These are phyloP conservation scores for Russula foetens DNA, from an alignment of 768 basidiomycete species.

Conservation along the genomic window DNA sequence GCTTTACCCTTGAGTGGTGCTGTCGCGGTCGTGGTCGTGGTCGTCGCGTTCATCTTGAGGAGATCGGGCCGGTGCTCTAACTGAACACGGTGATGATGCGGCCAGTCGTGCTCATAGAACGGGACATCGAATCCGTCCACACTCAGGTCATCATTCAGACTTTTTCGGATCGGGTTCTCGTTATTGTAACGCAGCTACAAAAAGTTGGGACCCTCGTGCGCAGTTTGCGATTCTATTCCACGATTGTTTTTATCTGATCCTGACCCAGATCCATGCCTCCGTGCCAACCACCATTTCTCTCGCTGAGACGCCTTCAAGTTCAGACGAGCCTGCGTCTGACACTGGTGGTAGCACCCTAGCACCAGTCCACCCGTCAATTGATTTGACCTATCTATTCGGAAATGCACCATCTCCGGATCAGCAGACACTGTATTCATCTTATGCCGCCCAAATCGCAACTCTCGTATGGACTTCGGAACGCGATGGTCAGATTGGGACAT, in stretches of 20 bases:
- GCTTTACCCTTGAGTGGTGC: slow-evolving; percentile 12
- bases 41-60: not conserved
- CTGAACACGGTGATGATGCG: slow-evolving; percentile 25
- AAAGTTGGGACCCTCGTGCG: slow-evolving; percentile 84
- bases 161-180: slow-evolving; percentile 72
- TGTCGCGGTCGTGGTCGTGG: slow-evolving; percentile 1
- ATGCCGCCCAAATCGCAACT: slow-evolving; percentile 81
- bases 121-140: slow-evolving; percentile 42
- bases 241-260: slow-evolving; percentile 9
- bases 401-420: slow-evolving; percentile 58
- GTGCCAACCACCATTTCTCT: slow-evolving; percentile 57
- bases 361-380: slow-evolving; percentile 59
- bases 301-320: slow-evolving; percentile 30
- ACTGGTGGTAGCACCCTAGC: slow-evolving; percentile 35
- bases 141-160: slow-evolving; percentile 76
- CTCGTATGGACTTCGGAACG: slow-evolving; percentile 60
- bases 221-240: not conserved
- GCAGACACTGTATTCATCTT: slow-evolving; percentile 68
- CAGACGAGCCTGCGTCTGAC: slow-evolving; percentile 31
- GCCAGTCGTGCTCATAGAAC: slow-evolving; percentile 43
- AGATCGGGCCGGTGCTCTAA: not conserved
- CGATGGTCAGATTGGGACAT: slow-evolving; percentile 26
- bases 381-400: slow-evolving; percentile 74
- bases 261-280: slow-evolving; percentile 65
- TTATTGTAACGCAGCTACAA: slow-evolving; percentile 85